phyloP scores from a whole-genome alignment of 805 yeast genomes.

The Zygosaccharomyces gambellarensis region DNA sequence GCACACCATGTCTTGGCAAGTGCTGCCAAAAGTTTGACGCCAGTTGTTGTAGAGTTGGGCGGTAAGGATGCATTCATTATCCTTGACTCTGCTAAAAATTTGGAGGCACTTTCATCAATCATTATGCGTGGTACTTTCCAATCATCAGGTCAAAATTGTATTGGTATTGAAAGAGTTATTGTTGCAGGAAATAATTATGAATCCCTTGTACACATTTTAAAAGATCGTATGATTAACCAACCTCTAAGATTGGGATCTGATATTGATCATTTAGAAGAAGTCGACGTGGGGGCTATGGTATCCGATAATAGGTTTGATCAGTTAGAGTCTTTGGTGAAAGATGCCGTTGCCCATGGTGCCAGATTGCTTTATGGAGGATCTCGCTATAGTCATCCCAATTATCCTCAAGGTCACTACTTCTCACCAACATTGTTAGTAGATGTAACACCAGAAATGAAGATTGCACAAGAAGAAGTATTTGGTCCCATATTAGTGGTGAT shows the following conservation, averaged over 20 bases:
- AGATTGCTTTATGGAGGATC: constrained; percentile 74
- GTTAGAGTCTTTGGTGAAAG: constrained; percentile 60
- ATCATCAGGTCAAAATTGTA: constrained; percentile 96
- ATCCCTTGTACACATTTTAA: constrained; percentile 50
- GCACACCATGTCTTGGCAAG: constrained; percentile 82
- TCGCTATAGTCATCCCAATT: constrained; percentile 77
- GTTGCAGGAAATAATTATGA: constrained; percentile 70
- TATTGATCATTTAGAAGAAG: constrained; percentile 82
- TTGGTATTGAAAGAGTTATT: constrained; percentile 92
- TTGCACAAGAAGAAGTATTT: constrained; percentile 88
- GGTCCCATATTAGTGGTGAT: constrained; percentile 86
- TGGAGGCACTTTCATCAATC: constrained; percentile 61
- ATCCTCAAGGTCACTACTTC: constrained; percentile 93
- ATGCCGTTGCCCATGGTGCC: constrained; percentile 82
- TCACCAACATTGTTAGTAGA: constrained; percentile 83
- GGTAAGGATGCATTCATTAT: constrained; percentile 93
- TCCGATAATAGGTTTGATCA: constrained; percentile 67
- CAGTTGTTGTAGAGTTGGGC: constrained; percentile 92
- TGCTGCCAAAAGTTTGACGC: constrained; percentile 84
- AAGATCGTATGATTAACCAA: constrained; percentile 47
- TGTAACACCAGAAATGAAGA: constrained; percentile 68
- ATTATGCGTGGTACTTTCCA: constrained; percentile 95
- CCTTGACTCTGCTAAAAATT: constrained; percentile 68
- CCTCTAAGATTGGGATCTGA: constrained; percentile 78
- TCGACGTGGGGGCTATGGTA: constrained; percentile 96